A percentile compares a stretch with the other conserved stretches of the same genome.
Evolutionary conservation across 345 rosid genomes (phyloP).

Genomic region (Bruguiera parviflora): DNA sequence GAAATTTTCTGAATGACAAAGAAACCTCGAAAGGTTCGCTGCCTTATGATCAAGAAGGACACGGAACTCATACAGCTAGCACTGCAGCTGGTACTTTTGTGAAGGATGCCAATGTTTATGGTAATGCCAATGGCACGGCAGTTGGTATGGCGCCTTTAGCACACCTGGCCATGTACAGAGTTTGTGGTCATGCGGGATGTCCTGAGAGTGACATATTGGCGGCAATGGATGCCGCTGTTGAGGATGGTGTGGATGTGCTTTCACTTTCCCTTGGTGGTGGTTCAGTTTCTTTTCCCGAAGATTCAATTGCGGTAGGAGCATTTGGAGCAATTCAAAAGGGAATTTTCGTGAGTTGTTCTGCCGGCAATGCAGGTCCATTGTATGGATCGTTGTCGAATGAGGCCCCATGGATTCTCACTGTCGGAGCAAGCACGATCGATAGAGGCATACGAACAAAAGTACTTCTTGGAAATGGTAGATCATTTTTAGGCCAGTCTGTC

Average conservation of each 20-base stretch:
- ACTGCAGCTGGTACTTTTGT: conserved; percentile 56
- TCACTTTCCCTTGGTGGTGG: conserved; percentile 53
- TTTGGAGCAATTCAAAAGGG: conserved; percentile 31
- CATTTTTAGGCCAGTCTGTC: conserved; percentile 9
- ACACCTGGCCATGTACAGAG: conserved; percentile 60
- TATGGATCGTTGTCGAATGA: conserved; percentile 17
- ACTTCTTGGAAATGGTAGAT: conserved; percentile 26
- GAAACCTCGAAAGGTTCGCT: neutral
- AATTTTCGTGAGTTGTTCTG: conserved; percentile 33
- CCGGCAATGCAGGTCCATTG: conserved; percentile 34
- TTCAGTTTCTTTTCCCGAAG: conserved; percentile 22
- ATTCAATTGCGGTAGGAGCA: conserved; percentile 29
- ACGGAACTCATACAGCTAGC: conserved; percentile 23
- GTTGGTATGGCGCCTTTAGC: conserved; percentile 40
- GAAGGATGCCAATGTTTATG: conserved; percentile 22
- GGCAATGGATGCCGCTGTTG: conserved; percentile 60
- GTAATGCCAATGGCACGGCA: conserved; percentile 63
- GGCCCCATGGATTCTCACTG: conserved; percentile 41
- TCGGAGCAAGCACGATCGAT: conserved; percentile 36
- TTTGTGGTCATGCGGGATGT: conserved; percentile 50
- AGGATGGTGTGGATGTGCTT: conserved; percentile 62
- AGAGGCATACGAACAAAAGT: conserved; percentile 26
- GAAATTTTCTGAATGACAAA: neutral
- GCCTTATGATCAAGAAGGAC: conserved; percentile 20
- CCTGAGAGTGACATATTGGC: conserved; percentile 49